Base-by-base conservation (phyloP, 768 basidiomycete species). In the Xerocomellus amylosporus region DNA sequence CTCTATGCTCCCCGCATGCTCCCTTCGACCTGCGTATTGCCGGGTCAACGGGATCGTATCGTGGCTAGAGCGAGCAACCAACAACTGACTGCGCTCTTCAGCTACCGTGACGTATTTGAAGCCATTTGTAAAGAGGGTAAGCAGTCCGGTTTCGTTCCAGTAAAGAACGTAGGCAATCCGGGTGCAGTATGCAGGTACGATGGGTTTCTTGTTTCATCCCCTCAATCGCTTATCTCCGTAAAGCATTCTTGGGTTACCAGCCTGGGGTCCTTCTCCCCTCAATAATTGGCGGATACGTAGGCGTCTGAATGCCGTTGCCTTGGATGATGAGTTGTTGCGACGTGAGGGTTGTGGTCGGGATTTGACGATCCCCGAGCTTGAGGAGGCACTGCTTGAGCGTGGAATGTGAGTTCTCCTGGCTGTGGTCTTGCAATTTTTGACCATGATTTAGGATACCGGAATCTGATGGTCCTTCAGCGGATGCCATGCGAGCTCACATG, bases 1-100 rank as follows among this genome's bases (percentile, higher is more conserved):
- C 81, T 94, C 56, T 93, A 90, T 64, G 85, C 82, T n/a, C 92
- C 92, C 2, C 82, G 80, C 65, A 79, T 91, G 74, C 82, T 94
- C 26, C 92, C 92, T 1, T 93, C 90, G 3, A 93, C 92, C 0
- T 93, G 90, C 65, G 78, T 93, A 51, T 79, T 94, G 6, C 88
- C 92, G 2, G 85, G 87, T 13, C 92, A 94, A 72, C 83, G 76
- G 65, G 67, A 86, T 74, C 73, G 93, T 73, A 76, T 87, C 73
- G 65, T 76, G 67, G 58, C 77, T 68, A 76, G 83, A 73, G 69
- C 77, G 63, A 60, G 78, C 71, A 64, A 81, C 36, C 70, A 63
- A 52, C 73, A 84, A 62, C 75, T 81, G 14, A 63, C 72, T 6
- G 73, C 76, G 53, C 62, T 77, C 2, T 51, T 69, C 13, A 60